A percentile compares a stretch with the other conserved stretches of the same genome.
Conservation (phyloP, 495 filamentous ascomycete genomes). For the Penicillium salamii region DNA sequence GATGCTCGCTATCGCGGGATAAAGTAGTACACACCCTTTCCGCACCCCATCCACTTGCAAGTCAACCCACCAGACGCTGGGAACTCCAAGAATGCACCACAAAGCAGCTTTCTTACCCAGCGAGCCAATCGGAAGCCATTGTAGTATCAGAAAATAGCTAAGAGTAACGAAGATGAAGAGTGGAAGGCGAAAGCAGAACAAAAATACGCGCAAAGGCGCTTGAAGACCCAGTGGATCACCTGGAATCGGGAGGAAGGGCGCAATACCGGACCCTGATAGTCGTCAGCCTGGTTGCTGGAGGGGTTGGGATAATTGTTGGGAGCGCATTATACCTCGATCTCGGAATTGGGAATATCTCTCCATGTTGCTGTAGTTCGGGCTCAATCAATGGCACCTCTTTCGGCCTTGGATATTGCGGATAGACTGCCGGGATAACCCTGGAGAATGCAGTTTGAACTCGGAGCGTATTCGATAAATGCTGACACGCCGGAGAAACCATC, state of each 20-base stretch:
- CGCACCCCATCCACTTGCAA: slow-evolving; percentile 93
- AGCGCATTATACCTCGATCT: slow-evolving; percentile 68
- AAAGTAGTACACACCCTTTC: slow-evolving; percentile 61
- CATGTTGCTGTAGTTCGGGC: slow-evolving; percentile 49
- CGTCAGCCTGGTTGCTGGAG: slow-evolving; percentile 6
- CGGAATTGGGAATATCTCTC: slow-evolving; percentile 97
- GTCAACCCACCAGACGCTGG: slow-evolving; percentile 97
- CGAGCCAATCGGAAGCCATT: slow-evolving; percentile 82
- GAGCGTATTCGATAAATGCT: background rate
- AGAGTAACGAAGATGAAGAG: slow-evolving; percentile 66
- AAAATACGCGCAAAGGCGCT: slow-evolving; percentile 60
- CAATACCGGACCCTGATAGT: slow-evolving; percentile 81
- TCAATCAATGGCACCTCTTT: background rate
- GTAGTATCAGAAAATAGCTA: slow-evolving; percentile 75
- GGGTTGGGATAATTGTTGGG: background rate
- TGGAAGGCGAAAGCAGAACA: slow-evolving; percentile 80
- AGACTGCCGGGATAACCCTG: background rate
- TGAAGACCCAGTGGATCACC: slow-evolving; percentile 57
- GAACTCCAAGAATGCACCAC: slow-evolving; percentile 81
- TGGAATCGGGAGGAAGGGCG: slow-evolving; percentile 84
- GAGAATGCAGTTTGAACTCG: slow-evolving; percentile 1
- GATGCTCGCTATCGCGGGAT: background rate
- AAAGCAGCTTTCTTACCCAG: slow-evolving; percentile 75
- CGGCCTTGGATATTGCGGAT: background rate
- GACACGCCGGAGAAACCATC: background rate